These are phyloP conservation scores for Sclerotinia glacialis DNA, from an alignment of 2,329 filamentous ascomycete genomes.

Conservation along the genomic window DNA sequence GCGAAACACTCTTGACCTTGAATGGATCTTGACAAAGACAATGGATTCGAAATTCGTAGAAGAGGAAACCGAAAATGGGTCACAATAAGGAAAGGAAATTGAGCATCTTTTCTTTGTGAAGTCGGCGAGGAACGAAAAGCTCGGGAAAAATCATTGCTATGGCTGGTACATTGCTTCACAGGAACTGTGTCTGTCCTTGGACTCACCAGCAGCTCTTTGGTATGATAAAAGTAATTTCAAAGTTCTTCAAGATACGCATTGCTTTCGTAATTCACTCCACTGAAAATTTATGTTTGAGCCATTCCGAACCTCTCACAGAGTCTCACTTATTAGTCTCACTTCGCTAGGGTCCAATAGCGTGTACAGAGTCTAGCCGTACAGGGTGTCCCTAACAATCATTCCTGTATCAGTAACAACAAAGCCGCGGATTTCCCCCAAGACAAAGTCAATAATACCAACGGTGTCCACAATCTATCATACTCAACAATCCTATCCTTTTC, in stretches of 20 bases:
- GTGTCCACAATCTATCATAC: conserved; percentile 18
- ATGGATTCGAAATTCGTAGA: background rate
- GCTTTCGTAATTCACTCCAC: conserved; percentile 16
- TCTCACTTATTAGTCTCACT: background rate
- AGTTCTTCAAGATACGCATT: conserved; percentile 12
- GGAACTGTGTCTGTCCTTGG: background rate
- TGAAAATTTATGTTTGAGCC: conserved; percentile 8
- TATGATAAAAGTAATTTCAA: conserved; percentile 20
- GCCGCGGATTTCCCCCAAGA: conserved; percentile 15
- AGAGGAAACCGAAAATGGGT: conserved; percentile 4
- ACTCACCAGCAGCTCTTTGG: background rate
- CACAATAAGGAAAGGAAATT: conserved; percentile 1
- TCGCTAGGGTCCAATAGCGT: conserved; percentile 3
- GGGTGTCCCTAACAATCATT: conserved; percentile 17
- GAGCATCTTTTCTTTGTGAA: background rate
- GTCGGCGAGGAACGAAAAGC: conserved; percentile 5
- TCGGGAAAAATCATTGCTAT: background rate
- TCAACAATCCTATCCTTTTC: background rate
- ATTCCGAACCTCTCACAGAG: conserved; percentile 8
- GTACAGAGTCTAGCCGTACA: background rate
- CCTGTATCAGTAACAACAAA: conserved; percentile 17
- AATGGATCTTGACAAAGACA: background rate
- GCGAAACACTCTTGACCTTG: background rate
- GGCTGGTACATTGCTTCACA: background rate
- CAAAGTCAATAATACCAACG: conserved; percentile 15